A percentile compares a stretch with the other conserved stretches of the same genome.
These are phyloP conservation scores for Alnus glutinosa DNA, from an alignment of 306 rosid genomes.

Conservation along the genomic window DNA sequence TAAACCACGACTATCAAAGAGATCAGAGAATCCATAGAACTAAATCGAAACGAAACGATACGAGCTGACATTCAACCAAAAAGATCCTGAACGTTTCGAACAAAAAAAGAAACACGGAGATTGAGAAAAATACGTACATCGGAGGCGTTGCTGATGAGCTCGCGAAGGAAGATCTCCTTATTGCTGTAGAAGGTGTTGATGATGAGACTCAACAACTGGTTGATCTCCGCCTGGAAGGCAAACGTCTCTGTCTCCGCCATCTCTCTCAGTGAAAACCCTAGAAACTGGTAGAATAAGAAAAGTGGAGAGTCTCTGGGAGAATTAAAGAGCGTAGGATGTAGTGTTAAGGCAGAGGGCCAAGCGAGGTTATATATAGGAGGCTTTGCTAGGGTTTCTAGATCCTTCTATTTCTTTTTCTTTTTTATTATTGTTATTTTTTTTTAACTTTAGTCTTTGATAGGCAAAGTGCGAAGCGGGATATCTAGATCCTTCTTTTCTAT, in stretches of 20 bases:
- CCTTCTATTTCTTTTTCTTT: constrained; percentile 41
- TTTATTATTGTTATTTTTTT: not conserved
- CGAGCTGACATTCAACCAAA: not conserved
- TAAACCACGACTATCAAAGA: not conserved
- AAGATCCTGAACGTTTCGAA: not conserved
- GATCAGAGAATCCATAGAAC: not conserved
- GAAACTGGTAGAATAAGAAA: not conserved
- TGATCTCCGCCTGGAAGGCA: constrained; percentile 94
- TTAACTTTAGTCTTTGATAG: not conserved
- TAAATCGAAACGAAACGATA: not conserved
- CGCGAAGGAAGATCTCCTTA: constrained; percentile 94
- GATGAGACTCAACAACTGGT: constrained; percentile 84
- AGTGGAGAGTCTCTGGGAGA: not conserved
- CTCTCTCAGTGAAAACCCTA: not conserved
- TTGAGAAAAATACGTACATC: constrained; percentile 43
- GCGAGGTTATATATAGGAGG: constrained; percentile 27
- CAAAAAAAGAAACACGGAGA: not conserved
- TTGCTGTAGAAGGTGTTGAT: constrained; percentile 93
- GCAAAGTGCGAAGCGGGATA: constrained; percentile 41
- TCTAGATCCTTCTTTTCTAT: constrained; percentile 81
- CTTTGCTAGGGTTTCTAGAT: constrained; percentile 74
- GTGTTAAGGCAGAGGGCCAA: not conserved
- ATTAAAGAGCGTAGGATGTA: not conserved
- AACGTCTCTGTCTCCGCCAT: constrained; percentile 81
- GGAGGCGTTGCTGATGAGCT: constrained; percentile 77